phyloP scores from a whole-genome alignment of 2,329 filamentous ascomycete genomes.

The Botrytis tulipae region DNA sequence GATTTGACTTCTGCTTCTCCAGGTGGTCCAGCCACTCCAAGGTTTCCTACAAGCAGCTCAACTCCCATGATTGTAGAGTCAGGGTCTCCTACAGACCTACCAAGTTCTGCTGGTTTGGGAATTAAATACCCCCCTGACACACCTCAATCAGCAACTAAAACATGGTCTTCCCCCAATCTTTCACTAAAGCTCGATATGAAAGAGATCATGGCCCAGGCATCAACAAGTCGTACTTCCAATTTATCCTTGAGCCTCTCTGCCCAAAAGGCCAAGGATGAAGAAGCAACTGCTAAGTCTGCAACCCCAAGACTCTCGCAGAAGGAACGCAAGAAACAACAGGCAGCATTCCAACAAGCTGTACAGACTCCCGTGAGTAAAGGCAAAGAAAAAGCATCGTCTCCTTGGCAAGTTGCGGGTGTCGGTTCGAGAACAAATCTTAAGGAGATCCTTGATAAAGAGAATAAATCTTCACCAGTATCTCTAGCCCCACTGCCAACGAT shows the following conservation, averaged over 20 bases:
- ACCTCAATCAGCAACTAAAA: conserved; percentile 28
- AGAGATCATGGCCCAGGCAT: conserved; percentile 80
- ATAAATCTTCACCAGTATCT: conserved; percentile 34
- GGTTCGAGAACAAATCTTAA: conserved; percentile 51
- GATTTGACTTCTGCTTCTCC: conserved; percentile 16
- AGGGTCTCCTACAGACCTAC: conserved; percentile 8
- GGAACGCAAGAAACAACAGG: conserved; percentile 79
- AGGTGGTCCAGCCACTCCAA: neutral
- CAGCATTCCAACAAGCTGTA: conserved; percentile 43
- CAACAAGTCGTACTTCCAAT: conserved; percentile 47
- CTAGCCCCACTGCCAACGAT: conserved; percentile 32
- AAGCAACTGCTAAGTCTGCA: conserved; percentile 40
- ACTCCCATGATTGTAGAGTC: conserved; percentile 20
- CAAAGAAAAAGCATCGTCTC: conserved; percentile 46
- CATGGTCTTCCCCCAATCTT: conserved; percentile 37
- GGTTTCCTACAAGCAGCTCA: conserved; percentile 12
- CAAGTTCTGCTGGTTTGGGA: conserved; percentile 5
- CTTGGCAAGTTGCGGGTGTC: conserved; percentile 63
- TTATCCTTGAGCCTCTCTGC: conserved; percentile 55
- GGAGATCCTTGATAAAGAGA: conserved; percentile 45
- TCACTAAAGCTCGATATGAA: conserved; percentile 53
- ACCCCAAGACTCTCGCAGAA: conserved; percentile 78
- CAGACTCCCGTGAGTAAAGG: conserved; percentile 44
- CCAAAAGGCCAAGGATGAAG: conserved; percentile 43
- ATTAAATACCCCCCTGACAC: conserved; percentile 12